Conservation (phyloP, 768 basidiomycete species). For the Leccinum fibrillosum region DNA sequence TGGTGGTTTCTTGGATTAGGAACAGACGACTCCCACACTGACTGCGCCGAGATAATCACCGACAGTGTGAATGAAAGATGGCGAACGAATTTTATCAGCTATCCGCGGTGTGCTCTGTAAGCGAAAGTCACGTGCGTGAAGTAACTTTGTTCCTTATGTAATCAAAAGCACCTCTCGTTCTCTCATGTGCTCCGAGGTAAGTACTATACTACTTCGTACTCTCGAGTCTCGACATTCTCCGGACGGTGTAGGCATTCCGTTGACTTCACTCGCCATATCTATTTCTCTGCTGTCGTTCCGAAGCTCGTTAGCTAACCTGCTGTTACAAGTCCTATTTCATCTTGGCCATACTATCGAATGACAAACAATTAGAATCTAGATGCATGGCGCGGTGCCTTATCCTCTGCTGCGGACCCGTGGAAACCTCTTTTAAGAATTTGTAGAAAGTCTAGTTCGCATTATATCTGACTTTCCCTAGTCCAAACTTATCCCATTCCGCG, state of each 20-base stretch:
- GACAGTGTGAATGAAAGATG: not conserved
- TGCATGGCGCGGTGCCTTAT: not conserved
- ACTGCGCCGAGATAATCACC: not conserved
- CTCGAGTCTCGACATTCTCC: not conserved
- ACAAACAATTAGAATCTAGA: not conserved
- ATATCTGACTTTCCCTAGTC: not conserved
- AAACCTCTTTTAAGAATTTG: not conserved
- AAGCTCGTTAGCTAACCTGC: not conserved
- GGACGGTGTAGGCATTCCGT: not conserved
- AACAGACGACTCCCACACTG: not conserved
- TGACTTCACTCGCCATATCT: not conserved
- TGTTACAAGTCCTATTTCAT: not conserved
- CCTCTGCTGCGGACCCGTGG: not conserved
- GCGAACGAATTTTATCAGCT: not conserved
- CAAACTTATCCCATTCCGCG: not conserved
- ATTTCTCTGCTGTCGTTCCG: not conserved
- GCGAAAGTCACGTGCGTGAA: constrained; percentile 12
- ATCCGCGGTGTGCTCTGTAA: not conserved
- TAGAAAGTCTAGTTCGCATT: not conserved
- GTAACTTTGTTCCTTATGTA: not conserved
- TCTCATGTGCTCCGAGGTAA: not conserved
- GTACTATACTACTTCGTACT: not conserved
- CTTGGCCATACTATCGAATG: not conserved
- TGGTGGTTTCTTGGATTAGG: not conserved
- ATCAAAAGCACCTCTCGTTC: not conserved